Evolutionary conservation across 192 early-diverging fungal genomes (phyloP), one percentile per base, ranked within the genome.

Genomic region (Umbelopsis isabellina): DNA sequence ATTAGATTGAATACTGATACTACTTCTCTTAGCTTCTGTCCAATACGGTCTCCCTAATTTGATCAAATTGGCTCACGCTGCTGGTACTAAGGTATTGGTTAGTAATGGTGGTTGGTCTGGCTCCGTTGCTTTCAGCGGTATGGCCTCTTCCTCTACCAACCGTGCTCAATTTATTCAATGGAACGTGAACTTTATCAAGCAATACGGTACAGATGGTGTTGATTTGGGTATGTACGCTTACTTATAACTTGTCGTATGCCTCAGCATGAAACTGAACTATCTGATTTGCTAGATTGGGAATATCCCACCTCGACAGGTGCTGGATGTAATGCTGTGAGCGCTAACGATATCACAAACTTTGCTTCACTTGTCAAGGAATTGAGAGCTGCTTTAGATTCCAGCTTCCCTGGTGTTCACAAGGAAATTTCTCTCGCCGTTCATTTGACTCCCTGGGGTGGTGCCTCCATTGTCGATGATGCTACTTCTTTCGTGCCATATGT

Each of bases 51-150:
- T 84, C 65, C 81, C 82, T 3, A 72, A 72, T 3, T 58, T 86
- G 10, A 74, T 84, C 44, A 74, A 61, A 13, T 75, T 79, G 9
- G 84, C 84, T 20, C 84, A 74, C 50, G 72, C 64, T 16, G 69
- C 71, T 41, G 61, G 75, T 11, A 76, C 76, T 72, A 85, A 84
- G 67, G 65, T 91, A n/a, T 70, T 85, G 27, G 70, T 90, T 16
- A 76, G 82, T 11, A 79, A 88, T 37, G 90, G 90, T 65, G 90
- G 90, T 30, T 91, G 90, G 90, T 88, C 85, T 2, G 88, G 90
- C 12, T 61, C 55, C 1, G 55, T 61, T 33, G 55, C 55, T 18
- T 68, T 68, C 49, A 68, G 55, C 37, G 55, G 55, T 61, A 61
- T 61, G 55, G 55, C 55, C 12, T 61, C 55, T 16, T 27, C 27